Evolutionary conservation across 768 basidiomycete genomes (phyloP), one percentile per base, ranked within the genome.

Genomic region (Holtermanniella nyarrowii): DNA sequence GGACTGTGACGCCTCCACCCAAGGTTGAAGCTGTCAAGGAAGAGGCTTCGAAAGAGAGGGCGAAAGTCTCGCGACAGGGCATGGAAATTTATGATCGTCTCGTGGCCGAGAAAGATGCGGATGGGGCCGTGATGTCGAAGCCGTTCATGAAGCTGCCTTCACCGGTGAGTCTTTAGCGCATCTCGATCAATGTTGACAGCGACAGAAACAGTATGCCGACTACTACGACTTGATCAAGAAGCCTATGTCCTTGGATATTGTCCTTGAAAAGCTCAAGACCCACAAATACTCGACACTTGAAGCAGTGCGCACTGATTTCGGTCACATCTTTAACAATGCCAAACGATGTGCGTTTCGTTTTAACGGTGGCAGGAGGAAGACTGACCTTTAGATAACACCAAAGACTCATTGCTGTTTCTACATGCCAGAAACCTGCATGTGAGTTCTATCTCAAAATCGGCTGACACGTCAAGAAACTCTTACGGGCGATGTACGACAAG

Each of bases 341-440:
- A 71, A 71, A 49, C 52, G 67, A 62, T 71, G 69, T 71, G 46
- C 57, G 69, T 57, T 26, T 53, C 42, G 11, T 5, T 22, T 20
- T 0, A 10, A 14, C 3, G 44, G 5, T 40, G 45, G 18, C 41
- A 46, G 22, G 11, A 14, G 27, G 37, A 14, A 49, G 24, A 14
- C 24, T 23, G 11, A 16, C 12, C n/a, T 13, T 31, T 21, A 71
- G 69, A 71, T 45, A 71, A 71, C 44, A 48, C 55, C 5, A 67
- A 62, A 42, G 67, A 68, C 12, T 67, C 67, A 4, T 46, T 59
- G 12, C 53, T 71, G 21, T 71, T 66, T 48, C 56, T 60, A 45
- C 65, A 64, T 41, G 69, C 69, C 16, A 65, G 65, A 52, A 64
- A 62, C 41, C 55, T 71, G 39, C 69, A 71, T 50, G 65, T 63